Percentiles rank a stretch among this genome's conserved stretches.
Conservation (phyloP, 768 basidiomycete genomes). For the Stropharia rugosoannulata region DNA sequence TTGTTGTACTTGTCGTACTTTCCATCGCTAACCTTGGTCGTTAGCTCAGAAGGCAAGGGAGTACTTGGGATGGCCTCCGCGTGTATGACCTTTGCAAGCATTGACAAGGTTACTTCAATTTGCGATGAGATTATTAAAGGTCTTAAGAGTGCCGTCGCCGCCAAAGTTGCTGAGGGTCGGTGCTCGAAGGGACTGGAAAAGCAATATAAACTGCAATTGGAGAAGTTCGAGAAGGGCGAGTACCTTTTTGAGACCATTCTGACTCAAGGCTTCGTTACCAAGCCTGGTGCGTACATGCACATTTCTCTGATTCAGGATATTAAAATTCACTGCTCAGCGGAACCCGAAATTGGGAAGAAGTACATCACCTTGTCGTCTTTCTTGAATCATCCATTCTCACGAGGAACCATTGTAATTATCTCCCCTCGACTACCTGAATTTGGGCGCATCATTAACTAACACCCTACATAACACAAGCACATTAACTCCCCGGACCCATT, state of each 20-base stretch:
- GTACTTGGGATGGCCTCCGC: background rate
- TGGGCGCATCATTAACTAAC: too few relatives aligned
- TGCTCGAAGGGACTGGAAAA: conserved; percentile 6
- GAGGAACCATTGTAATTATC: conserved; percentile 7
- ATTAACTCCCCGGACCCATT: conserved; percentile 4
- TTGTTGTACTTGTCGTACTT: background rate
- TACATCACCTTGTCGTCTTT: conserved; percentile 6
- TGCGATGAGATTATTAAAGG: background rate
- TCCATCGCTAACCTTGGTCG: background rate
- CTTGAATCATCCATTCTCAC: conserved; percentile 11
- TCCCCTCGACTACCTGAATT: background rate
- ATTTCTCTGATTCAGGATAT: too few relatives aligned
- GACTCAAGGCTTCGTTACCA: background rate
- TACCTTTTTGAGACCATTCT: background rate
- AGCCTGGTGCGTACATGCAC: background rate
- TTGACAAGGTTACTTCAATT: background rate
- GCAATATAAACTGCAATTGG: conserved; percentile 8
- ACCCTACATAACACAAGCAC: background rate
- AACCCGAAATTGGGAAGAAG: conserved; percentile 3
- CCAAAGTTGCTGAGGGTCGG: background rate
- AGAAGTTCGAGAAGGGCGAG: background rate
- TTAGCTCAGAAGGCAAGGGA: conserved; percentile 1
- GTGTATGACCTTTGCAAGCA: conserved; percentile 1
- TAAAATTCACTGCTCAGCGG: too few relatives aligned
- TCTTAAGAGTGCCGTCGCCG: background rate